A percentile compares a stretch with the other conserved stretches of the same genome.
These are phyloP conservation scores for Candida koratica DNA, from an alignment of 805 yeast genomes.

Conservation along the genomic window DNA sequence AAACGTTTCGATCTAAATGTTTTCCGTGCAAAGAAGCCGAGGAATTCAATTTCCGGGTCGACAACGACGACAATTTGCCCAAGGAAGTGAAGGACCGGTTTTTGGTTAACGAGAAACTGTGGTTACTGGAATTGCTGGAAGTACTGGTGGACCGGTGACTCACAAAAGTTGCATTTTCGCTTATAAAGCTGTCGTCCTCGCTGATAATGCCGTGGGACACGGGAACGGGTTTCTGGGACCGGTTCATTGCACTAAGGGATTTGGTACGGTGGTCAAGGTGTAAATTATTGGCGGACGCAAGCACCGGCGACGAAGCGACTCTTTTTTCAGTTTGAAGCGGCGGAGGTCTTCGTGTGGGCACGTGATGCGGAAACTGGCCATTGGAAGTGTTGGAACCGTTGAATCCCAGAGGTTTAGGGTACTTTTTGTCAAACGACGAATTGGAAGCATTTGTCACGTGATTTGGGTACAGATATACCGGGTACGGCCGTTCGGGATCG, in stretches of 20 bases:
- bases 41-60: slow-evolving; percentile 38
- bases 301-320: slow-evolving; percentile 29
- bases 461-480: slow-evolving; percentile 1
- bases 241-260: slow-evolving; percentile 25
- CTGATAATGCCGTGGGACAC: slow-evolving; percentile 14
- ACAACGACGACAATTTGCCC: slow-evolving; percentile 37
- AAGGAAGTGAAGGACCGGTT: slow-evolving; percentile 41
- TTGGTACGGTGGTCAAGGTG: slow-evolving; percentile 23
- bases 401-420: background rate
- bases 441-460: slow-evolving; percentile 6
- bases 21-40: slow-evolving; percentile 27
- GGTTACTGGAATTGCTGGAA: slow-evolving; percentile 22
- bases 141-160: slow-evolving; percentile 10
- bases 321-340: slow-evolving; percentile 16
- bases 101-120: slow-evolving; percentile 35
- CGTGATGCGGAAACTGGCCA: slow-evolving; percentile 2
- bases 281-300: slow-evolving; percentile 14
- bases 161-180: slow-evolving; percentile 3
- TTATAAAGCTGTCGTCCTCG: slow-evolving; percentile 13
- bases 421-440: slow-evolving; percentile 3
- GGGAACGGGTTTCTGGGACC: slow-evolving; percentile 12
- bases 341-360: slow-evolving; percentile 9
- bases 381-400: no score
- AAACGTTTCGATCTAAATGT: slow-evolving; percentile 27
- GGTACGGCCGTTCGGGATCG: slow-evolving; percentile 5